phyloP scores from a whole-genome alignment of 805 yeast species.

The Lachancea sp. region DNA sequence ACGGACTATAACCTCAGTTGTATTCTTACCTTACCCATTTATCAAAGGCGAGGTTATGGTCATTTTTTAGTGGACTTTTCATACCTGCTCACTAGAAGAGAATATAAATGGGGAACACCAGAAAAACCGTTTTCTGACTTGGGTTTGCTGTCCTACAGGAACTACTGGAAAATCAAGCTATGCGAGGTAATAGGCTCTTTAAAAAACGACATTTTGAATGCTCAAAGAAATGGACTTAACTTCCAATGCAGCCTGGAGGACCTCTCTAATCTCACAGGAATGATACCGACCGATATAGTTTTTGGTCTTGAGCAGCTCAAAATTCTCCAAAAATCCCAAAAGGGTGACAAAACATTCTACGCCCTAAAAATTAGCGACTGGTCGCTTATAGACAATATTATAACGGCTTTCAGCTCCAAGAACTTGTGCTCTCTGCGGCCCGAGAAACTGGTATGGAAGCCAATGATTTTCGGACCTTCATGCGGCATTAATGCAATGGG shows the following conservation, averaged over 20 bases:
- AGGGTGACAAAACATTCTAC: constrained; percentile 37
- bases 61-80: constrained; percentile 83
- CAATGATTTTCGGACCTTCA: constrained; percentile 76
- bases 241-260: constrained; percentile 47
- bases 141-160: constrained; percentile 79
- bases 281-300: constrained; percentile 80
- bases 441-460: constrained; percentile 65
- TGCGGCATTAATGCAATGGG: constrained; percentile 64
- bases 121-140: constrained; percentile 89
- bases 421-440: constrained; percentile 47
- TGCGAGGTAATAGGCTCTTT: constrained; percentile 35
- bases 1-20: constrained; percentile 84
- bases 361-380: constrained; percentile 46
- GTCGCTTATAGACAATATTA: constrained; percentile 33
- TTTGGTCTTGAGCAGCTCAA: constrained; percentile 77
- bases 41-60: constrained; percentile 87
- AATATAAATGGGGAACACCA: constrained; percentile 80
- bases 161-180: constrained; percentile 73
- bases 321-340: constrained; percentile 36
- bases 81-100: constrained; percentile 67
- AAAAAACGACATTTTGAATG: constrained; percentile 11
- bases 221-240: constrained; percentile 1
- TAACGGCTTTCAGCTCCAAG: constrained; percentile 48
- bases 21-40: constrained; percentile 80
- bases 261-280: constrained; percentile 67